Base-by-base conservation (phyloP, 2,329 filamentous ascomycete genomes). In the Penicillium sp. region DNA sequence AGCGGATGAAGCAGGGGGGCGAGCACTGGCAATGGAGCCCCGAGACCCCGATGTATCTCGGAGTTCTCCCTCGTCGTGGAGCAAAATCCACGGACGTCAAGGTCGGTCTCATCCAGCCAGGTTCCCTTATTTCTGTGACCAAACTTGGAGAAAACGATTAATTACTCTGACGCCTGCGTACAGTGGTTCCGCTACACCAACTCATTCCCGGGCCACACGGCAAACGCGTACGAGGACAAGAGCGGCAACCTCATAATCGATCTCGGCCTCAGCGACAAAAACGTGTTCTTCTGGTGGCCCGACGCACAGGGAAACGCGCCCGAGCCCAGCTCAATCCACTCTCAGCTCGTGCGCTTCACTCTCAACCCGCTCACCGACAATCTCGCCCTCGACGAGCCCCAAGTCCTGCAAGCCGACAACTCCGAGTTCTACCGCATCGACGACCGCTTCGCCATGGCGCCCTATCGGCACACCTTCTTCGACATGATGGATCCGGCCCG, bases 401-500 rank as follows among this genome's bases (percentile, higher is more conserved):
- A 70, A 45, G 57, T 71, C 31, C 50, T 75, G 2, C 62, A 67
- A 0, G 6, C 55, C n/a, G 59, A 72, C 13, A 83, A 82, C 63
- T 79, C 78, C n/a, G 81, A 84, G 68, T 84, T 84, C 71, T 81
- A 79, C 7, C 77, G 82, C 11, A 82, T 83, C 61, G 81, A 84
- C 63, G 81, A 84, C 65, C 78, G 81, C 1, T 79, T 77, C 59
- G 4, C 73, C 69, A 64, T 75, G 76, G 35, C 76, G 76, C 51
- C 73, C 69, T 7, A 73, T 67, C 6, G 69, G 56, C 61, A 81
- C 76, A 17, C 81, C 60, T 81, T 82, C 68, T 78, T 83, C 56
- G 72, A 77, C 11, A 70, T 76, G 48, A 83, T 82, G 65, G 79
- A 82, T 0, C 78, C 80, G 1, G 74, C 73, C 0, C 77, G 81